These are phyloP conservation scores for Saccharomycopsis hybrid DNA, from an alignment of 1,139 yeast genomes.

Conservation along the genomic window DNA sequence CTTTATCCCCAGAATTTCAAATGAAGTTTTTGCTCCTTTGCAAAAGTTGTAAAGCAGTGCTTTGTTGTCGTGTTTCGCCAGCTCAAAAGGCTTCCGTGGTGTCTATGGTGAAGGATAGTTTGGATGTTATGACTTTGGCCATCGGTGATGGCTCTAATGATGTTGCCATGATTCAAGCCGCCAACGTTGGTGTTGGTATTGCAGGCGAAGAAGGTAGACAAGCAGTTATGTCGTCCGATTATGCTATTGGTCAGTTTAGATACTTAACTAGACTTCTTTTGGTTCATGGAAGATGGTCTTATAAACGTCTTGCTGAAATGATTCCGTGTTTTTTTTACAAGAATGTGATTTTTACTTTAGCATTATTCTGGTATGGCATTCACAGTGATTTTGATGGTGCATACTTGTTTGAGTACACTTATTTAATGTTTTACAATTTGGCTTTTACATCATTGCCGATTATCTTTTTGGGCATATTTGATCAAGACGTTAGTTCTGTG, in stretches of 20 bases:
- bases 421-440: slow-evolving; percentile 84
- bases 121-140: slow-evolving; percentile 84
- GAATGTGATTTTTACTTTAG: slow-evolving; percentile 80
- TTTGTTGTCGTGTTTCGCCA: slow-evolving; percentile 96
- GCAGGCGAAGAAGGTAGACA: slow-evolving; percentile 99
- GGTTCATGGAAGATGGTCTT: slow-evolving; percentile 97
- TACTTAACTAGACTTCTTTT: slow-evolving; percentile 69
- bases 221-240: slow-evolving; percentile 97
- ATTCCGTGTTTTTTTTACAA: slow-evolving; percentile 90
- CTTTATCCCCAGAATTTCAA: slow-evolving; percentile 49
- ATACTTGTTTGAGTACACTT: slow-evolving; percentile 86
- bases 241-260: slow-evolving; percentile 93
- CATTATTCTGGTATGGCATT: slow-evolving; percentile 91
- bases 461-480: slow-evolving; percentile 82
- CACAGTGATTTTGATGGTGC: slow-evolving; percentile 85
- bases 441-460: slow-evolving; percentile 95
- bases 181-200: slow-evolving; percentile 96
- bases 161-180: slow-evolving; percentile 98
- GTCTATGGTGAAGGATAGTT: slow-evolving; percentile 72
- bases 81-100: slow-evolving; percentile 96
- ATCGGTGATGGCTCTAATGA: slow-evolving; percentile 98
- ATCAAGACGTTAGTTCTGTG: slow-evolving; percentile 84
- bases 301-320: slow-evolving; percentile 87
- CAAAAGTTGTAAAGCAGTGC: slow-evolving; percentile 88
- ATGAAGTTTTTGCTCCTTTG: slow-evolving; percentile 77